Evolutionary conservation across 2,329 filamentous ascomycete species (phyloP).

Genomic region (Penicillium sp.): DNA sequence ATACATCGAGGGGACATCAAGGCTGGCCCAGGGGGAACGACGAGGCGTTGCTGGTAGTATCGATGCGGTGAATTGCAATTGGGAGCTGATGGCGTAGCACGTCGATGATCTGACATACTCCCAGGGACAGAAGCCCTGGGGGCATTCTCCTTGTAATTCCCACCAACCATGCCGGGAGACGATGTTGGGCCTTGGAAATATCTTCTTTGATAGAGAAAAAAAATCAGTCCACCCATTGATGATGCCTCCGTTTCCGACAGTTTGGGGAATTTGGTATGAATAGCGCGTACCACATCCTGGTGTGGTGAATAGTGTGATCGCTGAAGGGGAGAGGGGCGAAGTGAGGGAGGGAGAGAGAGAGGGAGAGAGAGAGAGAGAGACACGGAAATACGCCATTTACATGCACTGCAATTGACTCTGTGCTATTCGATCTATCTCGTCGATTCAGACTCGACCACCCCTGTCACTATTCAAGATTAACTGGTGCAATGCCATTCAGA

Average conservation of each 20-base stretch:
- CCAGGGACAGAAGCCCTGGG: background rate
- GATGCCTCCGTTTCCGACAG: background rate
- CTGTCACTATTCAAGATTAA: too few relatives aligned
- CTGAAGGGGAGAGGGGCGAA: background rate
- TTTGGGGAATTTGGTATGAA: background rate
- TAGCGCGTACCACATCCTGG: background rate
- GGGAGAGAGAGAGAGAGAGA: too few relatives aligned
- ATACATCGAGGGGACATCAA: background rate
- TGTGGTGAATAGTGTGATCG: background rate
- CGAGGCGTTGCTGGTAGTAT: background rate
- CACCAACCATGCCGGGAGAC: background rate
- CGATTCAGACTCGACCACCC: background rate
- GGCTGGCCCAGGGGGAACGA: background rate
- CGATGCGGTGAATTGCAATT: background rate
- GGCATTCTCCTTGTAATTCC: background rate
- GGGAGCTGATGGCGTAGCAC: background rate
- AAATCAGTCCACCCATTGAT: background rate
- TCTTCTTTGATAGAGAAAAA: background rate
- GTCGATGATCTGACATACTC: background rate
- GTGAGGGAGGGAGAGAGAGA: too few relatives aligned
- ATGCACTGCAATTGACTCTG: too few relatives aligned
- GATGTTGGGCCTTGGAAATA: background rate
- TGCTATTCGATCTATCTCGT: background rate
- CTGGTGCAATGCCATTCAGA: too few relatives aligned
- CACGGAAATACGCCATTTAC: too few relatives aligned